These are phyloP conservation scores for Musa balbisiana DNA, from an alignment of 202 grass and related monocot species.

Conservation along the genomic window DNA sequence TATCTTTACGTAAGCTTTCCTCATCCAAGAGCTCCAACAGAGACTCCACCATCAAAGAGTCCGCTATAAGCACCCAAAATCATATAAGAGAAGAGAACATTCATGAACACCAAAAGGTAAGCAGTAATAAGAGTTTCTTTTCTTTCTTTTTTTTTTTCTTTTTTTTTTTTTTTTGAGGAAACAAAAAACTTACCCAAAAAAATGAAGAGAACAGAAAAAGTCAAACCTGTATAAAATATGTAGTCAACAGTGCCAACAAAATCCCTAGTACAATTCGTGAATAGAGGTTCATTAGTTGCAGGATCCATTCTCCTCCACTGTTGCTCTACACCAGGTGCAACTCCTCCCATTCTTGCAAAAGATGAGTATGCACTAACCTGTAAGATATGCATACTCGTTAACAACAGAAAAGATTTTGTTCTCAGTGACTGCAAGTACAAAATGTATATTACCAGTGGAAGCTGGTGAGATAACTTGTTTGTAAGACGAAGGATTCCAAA, in stretches of 20 bases:
- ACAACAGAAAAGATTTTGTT: too few relatives aligned
- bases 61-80: constrained; percentile 46
- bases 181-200: constrained; percentile 4
- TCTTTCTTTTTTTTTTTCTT: too few relatives aligned
- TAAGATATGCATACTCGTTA: not conserved
- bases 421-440: too few relatives aligned
- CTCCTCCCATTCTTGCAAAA: constrained; percentile 69
- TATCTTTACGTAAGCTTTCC: constrained; percentile 94
- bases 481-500: constrained; percentile 71
- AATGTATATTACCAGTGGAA: constrained; percentile 63
- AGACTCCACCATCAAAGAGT: constrained; percentile 90
- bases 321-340: constrained; percentile 59
- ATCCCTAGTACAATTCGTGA: constrained; percentile 97
- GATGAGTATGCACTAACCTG: constrained; percentile 99
- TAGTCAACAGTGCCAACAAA: constrained; percentile 92
- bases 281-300: constrained; percentile 86
- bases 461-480: constrained; percentile 90
- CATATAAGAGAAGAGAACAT: constrained; percentile 1
- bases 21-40: constrained; percentile 94
- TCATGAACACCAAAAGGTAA: constrained; percentile 6
- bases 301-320: constrained; percentile 92
- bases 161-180: not conserved
- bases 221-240: constrained; percentile 95
- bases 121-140: not conserved
- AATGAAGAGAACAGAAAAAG: constrained; percentile 4